Percentiles rank a stretch among this genome's conserved stretches.
Conservation (phyloP, 2,329 filamentous ascomycete species). For the Neofusicoccum parvum region DNA sequence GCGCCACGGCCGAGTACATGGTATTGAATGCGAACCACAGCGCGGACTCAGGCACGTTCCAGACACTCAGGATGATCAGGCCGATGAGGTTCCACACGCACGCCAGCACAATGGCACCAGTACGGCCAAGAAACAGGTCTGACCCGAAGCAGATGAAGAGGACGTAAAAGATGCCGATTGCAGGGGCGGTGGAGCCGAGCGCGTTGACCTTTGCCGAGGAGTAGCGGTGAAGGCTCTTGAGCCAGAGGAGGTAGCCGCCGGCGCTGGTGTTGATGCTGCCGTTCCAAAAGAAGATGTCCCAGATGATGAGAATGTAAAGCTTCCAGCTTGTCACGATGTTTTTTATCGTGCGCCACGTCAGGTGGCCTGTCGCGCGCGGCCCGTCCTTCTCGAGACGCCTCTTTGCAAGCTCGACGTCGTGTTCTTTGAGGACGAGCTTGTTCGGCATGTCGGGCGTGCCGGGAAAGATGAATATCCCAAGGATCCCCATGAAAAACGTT, state of each 20-base stretch:
- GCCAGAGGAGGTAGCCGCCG: slow-evolving; percentile 58
- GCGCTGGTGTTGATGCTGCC: slow-evolving; percentile 49
- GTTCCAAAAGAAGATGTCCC: slow-evolving; percentile 62
- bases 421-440: slow-evolving; percentile 47
- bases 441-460: slow-evolving; percentile 56
- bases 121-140: slow-evolving; percentile 55
- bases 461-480: slow-evolving; percentile 56
- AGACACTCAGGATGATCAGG: slow-evolving; percentile 56
- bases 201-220: slow-evolving; percentile 52
- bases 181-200: slow-evolving; percentile 56
- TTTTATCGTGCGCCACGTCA: slow-evolving; percentile 33
- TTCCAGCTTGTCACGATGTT: slow-evolving; percentile 46
- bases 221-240: slow-evolving; percentile 58
- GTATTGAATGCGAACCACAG: slow-evolving; percentile 58
- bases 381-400: slow-evolving; percentile 50
- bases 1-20: slow-evolving; percentile 52
- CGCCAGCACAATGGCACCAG: slow-evolving; percentile 58
- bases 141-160: slow-evolving; percentile 58
- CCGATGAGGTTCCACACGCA: slow-evolving; percentile 56
- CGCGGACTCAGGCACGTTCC: slow-evolving; percentile 58
- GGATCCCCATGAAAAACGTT: slow-evolving; percentile 56
- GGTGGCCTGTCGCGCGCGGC: slow-evolving; percentile 37
- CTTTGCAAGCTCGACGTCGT: slow-evolving; percentile 51
- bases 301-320: slow-evolving; percentile 54
- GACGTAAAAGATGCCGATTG: slow-evolving; percentile 59